Base-by-base conservation (phyloP, 768 basidiomycete genomes). In the Collybiopsis luxurians region DNA sequence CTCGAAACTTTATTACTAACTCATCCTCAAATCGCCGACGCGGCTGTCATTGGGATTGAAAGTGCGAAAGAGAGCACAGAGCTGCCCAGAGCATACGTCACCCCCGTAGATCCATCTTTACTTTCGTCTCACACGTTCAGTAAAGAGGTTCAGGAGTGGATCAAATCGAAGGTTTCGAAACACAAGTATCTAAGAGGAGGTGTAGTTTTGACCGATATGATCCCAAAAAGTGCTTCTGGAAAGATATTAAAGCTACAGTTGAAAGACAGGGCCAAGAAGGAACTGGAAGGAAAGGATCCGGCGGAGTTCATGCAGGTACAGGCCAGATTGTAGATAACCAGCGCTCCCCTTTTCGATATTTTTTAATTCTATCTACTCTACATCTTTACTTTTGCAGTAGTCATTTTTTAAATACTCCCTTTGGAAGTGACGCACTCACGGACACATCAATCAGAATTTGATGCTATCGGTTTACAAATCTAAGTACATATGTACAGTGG, bases 221-320 rank as follows among this genome's bases (percentile, higher is more conserved):
- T 91, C 53, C 90, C 90, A 0, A 91, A 89, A 69, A 88, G 90
- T 61, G 84, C 92, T 31, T 82, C 91, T 53, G 94, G 94, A 2
- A 95, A 96, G 72, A 96, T 96, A 63, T 70, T 95, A 36, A 79
- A 92, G 46, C 80, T 89, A 28, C 82, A 92, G 59, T 73, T 95
- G 45, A 79, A 90, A 10, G 88, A 87, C 2, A 71, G 75, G 44
- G 89, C 86, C 0, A 84, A 84, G 65, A 70, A 74, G 45, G 89
- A 92, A 57, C 21, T 54, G 28, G 53, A 23, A 12, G 50, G 50
- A 26, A 51, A 26, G 50, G 50, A 51, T 24, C 50, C 50, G 36
- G 50, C 50, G 15, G 50, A 51, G 17, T 2, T 15, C 17, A 36
- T 51, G 50, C 19, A 39, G 24, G 13, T 26, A 19, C 34, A 23